phyloP scores from a whole-genome alignment of 441 rosid species.

The Isatis lusitanica region DNA sequence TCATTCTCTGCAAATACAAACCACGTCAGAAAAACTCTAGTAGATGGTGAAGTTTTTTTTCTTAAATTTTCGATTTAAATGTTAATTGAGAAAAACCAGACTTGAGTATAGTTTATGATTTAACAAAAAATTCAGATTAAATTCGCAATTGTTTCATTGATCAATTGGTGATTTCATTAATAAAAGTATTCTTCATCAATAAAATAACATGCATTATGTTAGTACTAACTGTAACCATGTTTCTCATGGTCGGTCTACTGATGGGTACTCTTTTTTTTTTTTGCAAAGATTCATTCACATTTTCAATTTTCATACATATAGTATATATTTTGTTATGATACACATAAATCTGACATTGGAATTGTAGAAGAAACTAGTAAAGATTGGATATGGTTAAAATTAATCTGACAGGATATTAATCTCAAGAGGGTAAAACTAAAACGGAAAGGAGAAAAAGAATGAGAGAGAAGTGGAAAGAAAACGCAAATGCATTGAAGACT shows the following conservation, averaged over 20 bases:
- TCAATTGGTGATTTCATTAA: too few relatives aligned
- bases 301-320: background rate
- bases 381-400: too few relatives aligned
- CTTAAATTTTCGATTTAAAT: too few relatives aligned
- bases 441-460: slow-evolving; percentile 29
- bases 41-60: too few relatives aligned
- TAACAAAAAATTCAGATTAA: background rate
- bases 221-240: background rate
- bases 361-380: background rate
- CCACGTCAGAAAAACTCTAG: too few relatives aligned
- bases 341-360: background rate
- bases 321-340: background rate
- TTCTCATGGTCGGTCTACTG: background rate
- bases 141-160: background rate
- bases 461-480: slow-evolving; percentile 33
- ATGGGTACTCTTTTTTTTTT: background rate
- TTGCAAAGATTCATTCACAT: background rate
- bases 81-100: too few relatives aligned
- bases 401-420: background rate
- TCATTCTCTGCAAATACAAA: too few relatives aligned
- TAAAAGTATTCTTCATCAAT: too few relatives aligned
- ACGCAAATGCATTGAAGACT: slow-evolving; percentile 37
- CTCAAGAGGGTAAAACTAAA: slow-evolving; percentile 14
- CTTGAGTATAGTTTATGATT: background rate
- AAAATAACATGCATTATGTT: too few relatives aligned